Base-by-base conservation (phyloP, 208 protist species). In the Endotrypanum monterogeii region DNA sequence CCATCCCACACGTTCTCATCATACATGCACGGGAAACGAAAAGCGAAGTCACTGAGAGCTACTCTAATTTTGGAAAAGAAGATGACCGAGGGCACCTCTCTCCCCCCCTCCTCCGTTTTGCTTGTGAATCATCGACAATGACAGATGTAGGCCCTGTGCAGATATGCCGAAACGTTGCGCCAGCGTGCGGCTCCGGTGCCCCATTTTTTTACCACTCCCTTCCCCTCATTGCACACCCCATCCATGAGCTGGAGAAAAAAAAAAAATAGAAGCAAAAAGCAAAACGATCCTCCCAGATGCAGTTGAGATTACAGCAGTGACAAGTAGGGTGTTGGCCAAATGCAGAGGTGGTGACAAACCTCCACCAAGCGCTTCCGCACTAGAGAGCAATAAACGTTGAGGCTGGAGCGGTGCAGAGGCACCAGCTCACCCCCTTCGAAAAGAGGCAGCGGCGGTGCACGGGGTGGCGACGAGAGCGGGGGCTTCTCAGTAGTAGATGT, bases 381-480 rank as follows among this genome's bases (percentile, higher is more conserved):
- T 70, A 89, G 76, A n/a, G 74, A 70, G 18, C 80, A 61, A 65
- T 85, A 92, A 0, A 82, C 70, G 18, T 83, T 46, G 25, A 89
- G 76, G 77, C 89, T 77, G 11, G 73, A 71, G 32, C 76, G 78
- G 18, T 74, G 60, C 61, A 92, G 80, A 37, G 80, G 74, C 30
- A 72, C 65, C 12, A 74, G 67, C 65, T 86, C 83, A 23, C 88
- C 88, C 18, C 83, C 83, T 16, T n/a, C 18, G 44, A 88, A 89
- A 37, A 92, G 69, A 25, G 88, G 85, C 20, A 92, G 55, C 16
- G 80, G 69, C 12, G n/a, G 35, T 44, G 56, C 44, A 30, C 55
- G 12, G 18, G 41, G 67, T 39, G 65, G 23, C 55, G 37, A 16
- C 46, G 54, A 25, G 35, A 54, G 41, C 37, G 57, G 46, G 46